A percentile compares a stretch with the other conserved stretches of the same genome.
phyloP scores from a whole-genome alignment of 768 basidiomycete genomes.

The Clitopilus hobsonii region DNA sequence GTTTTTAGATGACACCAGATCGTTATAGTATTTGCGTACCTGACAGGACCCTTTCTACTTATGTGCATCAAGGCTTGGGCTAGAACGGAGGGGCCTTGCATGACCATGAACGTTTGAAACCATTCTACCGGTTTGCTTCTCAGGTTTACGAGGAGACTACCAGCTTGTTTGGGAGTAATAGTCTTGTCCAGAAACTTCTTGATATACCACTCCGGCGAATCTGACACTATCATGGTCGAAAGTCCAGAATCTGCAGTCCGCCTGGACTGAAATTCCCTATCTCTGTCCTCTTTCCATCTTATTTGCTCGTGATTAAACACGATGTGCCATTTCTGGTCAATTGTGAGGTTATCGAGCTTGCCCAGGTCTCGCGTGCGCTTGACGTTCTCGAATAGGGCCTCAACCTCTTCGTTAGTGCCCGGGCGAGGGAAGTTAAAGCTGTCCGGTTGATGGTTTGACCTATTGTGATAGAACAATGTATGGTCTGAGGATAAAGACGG shows the following conservation, averaged over 20 bases:
- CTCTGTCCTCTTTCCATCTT: slow-evolving; percentile 71
- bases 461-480: slow-evolving; percentile 47
- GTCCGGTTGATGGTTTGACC: slow-evolving; percentile 45
- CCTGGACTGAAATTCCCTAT: slow-evolving; percentile 55
- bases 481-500: slow-evolving; percentile 47
- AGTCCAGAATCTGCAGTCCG: slow-evolving; percentile 59
- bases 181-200: slow-evolving; percentile 85
- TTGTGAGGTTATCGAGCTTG: slow-evolving; percentile 52
- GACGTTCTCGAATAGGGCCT: slow-evolving; percentile 75
- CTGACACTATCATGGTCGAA: slow-evolving; percentile 47
- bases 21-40: slow-evolving; percentile 34
- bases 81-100: slow-evolving; percentile 82
- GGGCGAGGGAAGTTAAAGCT: slow-evolving; percentile 79
- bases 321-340: slow-evolving; percentile 91
- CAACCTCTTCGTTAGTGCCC: slow-evolving; percentile 69
- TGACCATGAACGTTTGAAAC: slow-evolving; percentile 70
- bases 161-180: slow-evolving; percentile 76
- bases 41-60: slow-evolving; percentile 60
- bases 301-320: slow-evolving; percentile 80
- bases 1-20: neutral
- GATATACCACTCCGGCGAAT: slow-evolving; percentile 91
- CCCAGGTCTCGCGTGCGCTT: slow-evolving; percentile 63
- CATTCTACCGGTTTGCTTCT: slow-evolving; percentile 82
- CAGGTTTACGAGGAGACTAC: slow-evolving; percentile 69
- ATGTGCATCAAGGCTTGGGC: slow-evolving; percentile 74